Evolutionary conservation across 2,329 filamentous ascomycete species (phyloP).

Genomic region (Microsporum audouinii): DNA sequence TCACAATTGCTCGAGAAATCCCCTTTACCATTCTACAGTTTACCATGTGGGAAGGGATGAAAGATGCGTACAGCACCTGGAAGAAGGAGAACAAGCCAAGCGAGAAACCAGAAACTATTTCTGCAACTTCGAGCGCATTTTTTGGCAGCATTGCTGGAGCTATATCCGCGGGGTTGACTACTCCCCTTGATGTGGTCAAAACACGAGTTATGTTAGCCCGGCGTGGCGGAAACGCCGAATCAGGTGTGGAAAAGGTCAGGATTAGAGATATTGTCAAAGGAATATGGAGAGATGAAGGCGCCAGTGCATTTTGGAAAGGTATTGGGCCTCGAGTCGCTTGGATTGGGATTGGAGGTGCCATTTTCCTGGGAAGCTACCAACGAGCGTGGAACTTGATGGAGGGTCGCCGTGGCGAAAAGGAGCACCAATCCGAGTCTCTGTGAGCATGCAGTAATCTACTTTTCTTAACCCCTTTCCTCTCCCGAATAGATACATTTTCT

Average conservation of each 20-base stretch:
- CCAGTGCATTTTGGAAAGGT: slow-evolving; percentile 37
- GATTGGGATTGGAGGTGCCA: slow-evolving; percentile 89
- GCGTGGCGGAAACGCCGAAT: slow-evolving; percentile 48
- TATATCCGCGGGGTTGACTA: slow-evolving; percentile 77
- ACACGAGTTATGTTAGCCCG: slow-evolving; percentile 86
- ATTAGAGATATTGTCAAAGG: slow-evolving; percentile 45
- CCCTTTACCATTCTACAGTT: slow-evolving; percentile 97
- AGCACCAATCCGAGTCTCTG: slow-evolving; percentile 3
- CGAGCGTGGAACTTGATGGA: slow-evolving; percentile 68
- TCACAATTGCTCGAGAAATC: slow-evolving; percentile 90
- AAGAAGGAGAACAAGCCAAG: slow-evolving; percentile 20
- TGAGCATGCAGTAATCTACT: not conserved
- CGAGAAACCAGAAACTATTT: slow-evolving; percentile 35
- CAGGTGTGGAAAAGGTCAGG: slow-evolving; percentile 22
- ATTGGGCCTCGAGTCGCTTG: slow-evolving; percentile 75
- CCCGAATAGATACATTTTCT: not conserved
- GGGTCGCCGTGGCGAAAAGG: slow-evolving; percentile 21
- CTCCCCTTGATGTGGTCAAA: slow-evolving; percentile 91
- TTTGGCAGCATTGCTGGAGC: slow-evolving; percentile 77
- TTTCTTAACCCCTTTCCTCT: not conserved
- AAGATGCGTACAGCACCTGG: slow-evolving; percentile 40
- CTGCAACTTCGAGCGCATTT: slow-evolving; percentile 66
- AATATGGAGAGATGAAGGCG: slow-evolving; percentile 46
- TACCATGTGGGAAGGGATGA: slow-evolving; percentile 90
- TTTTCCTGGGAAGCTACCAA: slow-evolving; percentile 90